Conservation (phyloP, 176 grass and related monocot genomes). For the Musa itinerans region DNA sequence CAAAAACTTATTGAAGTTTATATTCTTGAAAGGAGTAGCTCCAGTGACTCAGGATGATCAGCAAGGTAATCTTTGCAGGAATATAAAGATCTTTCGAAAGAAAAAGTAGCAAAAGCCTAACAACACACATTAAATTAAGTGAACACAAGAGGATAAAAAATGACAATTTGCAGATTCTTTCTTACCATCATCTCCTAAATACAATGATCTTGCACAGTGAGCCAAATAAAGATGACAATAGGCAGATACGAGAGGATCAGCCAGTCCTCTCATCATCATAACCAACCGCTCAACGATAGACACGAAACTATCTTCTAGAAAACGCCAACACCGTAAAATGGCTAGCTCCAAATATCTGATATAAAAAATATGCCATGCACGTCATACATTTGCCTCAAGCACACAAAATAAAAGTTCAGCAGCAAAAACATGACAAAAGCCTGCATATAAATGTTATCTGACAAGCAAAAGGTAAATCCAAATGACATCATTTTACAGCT, state of each 20-base stretch:
- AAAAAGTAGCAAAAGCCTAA: not conserved
- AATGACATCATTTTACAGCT: too few relatives aligned
- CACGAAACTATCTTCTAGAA: constrained; percentile 11
- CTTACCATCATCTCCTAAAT: constrained; percentile 5
- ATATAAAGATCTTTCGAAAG: not conserved
- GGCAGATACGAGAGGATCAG: constrained; percentile 21
- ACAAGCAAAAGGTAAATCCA: too few relatives aligned
- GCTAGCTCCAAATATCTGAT: constrained; percentile 22
- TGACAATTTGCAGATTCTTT: not conserved
- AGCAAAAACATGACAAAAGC: not conserved
- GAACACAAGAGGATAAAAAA: not conserved
- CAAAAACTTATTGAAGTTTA: too few relatives aligned
- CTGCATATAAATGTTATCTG: not conserved
- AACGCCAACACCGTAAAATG: constrained; percentile 23
- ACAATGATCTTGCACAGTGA: constrained; percentile 8
- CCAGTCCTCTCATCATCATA: constrained; percentile 22
- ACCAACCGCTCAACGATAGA: constrained; percentile 18
- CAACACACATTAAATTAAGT: not conserved
- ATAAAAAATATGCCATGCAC: not conserved
- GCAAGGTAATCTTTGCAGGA: too few relatives aligned
- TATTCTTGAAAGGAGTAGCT: too few relatives aligned
- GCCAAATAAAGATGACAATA: constrained; percentile 23
- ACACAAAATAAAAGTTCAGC: not conserved
- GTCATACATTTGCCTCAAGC: not conserved
- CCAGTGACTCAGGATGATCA: too few relatives aligned